These are phyloP conservation scores for Calycina marina DNA, from an alignment of 2,329 filamentous ascomycete species.

Conservation along the genomic window DNA sequence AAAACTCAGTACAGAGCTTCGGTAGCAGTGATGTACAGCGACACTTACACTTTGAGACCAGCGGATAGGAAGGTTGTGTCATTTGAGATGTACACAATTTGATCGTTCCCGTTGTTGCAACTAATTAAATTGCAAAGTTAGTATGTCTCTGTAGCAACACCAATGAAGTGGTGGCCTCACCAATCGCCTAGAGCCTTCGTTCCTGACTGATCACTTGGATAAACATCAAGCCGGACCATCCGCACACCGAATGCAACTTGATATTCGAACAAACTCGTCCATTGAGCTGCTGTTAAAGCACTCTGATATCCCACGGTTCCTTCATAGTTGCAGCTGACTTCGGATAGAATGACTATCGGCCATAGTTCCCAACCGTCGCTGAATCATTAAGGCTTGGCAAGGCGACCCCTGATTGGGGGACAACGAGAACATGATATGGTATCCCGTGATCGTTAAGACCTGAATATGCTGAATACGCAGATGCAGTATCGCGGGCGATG, in stretches of 20 bases:
- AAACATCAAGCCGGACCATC: slow-evolving; percentile 45
- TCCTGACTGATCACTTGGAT: slow-evolving; percentile 36
- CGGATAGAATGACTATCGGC: slow-evolving; percentile 30
- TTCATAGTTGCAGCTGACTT: slow-evolving; percentile 27
- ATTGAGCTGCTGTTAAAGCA: slow-evolving; percentile 37
- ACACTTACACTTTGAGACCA: slow-evolving; percentile 26
- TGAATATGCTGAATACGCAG: slow-evolving; percentile 33
- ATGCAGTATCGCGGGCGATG: slow-evolving; percentile 34
- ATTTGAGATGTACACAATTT: slow-evolving; percentile 33
- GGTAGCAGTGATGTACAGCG: not conserved
- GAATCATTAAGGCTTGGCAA: slow-evolving; percentile 35
- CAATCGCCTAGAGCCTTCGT: slow-evolving; percentile 25
- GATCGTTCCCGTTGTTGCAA: slow-evolving; percentile 32
- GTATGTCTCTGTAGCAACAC: not conserved
- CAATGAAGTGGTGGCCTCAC: not conserved
- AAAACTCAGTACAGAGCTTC: slow-evolving; percentile 9
- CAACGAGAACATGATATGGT: slow-evolving; percentile 37
- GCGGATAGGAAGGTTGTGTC: slow-evolving; percentile 38
- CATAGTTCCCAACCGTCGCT: slow-evolving; percentile 37
- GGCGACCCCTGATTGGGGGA: slow-evolving; percentile 34
- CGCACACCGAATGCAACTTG: slow-evolving; percentile 41
- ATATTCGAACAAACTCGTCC: slow-evolving; percentile 40
- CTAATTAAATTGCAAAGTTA: not conserved
- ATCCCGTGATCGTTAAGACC: slow-evolving; percentile 47
- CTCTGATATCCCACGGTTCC: slow-evolving; percentile 7